Percentiles rank a stretch among this genome's conserved stretches.
These are phyloP conservation scores for Fusarium aywerte DNA, from an alignment of 2,329 filamentous ascomycete species.

Conservation along the genomic window DNA sequence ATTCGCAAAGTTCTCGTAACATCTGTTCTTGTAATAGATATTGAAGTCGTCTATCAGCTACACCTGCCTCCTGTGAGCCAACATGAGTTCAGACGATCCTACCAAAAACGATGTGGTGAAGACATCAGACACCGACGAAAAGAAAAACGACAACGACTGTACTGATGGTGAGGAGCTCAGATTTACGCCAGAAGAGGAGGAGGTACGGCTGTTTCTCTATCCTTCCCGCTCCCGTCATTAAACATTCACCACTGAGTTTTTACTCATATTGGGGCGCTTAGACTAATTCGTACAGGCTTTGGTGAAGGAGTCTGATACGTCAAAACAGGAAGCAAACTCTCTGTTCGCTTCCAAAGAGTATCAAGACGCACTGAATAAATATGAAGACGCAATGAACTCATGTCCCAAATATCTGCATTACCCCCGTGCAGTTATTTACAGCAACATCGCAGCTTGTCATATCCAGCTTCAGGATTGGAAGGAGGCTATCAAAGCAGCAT, in stretches of 20 bases:
- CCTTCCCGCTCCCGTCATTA: neutral
- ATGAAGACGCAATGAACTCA: constrained; percentile 80
- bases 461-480: constrained; percentile 89
- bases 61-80: neutral
- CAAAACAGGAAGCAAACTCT: constrained; percentile 80
- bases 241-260: neutral
- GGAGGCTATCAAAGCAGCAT: constrained; percentile 79
- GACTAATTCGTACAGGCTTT: constrained; percentile 63
- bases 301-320: constrained; percentile 74
- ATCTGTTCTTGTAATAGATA: neutral
- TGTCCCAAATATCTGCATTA: constrained; percentile 89
- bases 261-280: neutral
- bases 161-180: constrained; percentile 45
- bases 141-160: neutral
- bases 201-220: constrained; percentile 57
- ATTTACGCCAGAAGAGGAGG: constrained; percentile 68
- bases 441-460: constrained; percentile 90
- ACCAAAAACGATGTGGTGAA: constrained; percentile 2
- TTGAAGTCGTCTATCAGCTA: neutral
- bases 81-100: constrained; percentile 14
- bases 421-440: constrained; percentile 85
- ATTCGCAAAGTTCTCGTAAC: too few species aligned
- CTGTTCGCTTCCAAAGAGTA: constrained; percentile 80
- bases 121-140: neutral
- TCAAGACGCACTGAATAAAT: constrained; percentile 81